Conservation (phyloP, 148 eudicot species). For the Chenopodium quinoa region DNA sequence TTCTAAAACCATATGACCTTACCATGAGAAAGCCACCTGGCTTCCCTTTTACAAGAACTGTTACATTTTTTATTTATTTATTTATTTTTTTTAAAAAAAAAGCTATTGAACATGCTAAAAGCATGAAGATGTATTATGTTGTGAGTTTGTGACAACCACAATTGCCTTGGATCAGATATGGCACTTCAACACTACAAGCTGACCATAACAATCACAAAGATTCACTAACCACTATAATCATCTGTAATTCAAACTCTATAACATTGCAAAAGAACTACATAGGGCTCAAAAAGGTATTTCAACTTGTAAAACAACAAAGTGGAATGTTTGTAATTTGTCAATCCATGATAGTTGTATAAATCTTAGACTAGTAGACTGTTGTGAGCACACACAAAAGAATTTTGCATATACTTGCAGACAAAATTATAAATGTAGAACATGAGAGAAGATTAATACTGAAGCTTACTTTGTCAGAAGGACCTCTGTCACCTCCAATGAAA, state of each 20-base stretch:
- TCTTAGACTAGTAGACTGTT: too few relatives aligned
- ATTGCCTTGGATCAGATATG: too few relatives aligned
- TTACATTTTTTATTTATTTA: too few relatives aligned
- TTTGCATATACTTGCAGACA: background rate
- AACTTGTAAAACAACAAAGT: too few relatives aligned
- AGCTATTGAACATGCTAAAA: too few relatives aligned
- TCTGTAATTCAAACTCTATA: background rate
- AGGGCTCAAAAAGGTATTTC: background rate
- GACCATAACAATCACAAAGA: too few relatives aligned
- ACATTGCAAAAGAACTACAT: too few relatives aligned
- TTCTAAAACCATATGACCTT: background rate
- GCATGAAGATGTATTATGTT: too few relatives aligned
- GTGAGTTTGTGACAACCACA: too few relatives aligned
- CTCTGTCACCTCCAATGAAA: slow-evolving; percentile 27
- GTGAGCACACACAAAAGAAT: background rate
- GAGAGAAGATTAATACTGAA: background rate
- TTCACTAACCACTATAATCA: background rate
- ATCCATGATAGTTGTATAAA: background rate
- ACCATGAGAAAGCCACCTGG: background rate
- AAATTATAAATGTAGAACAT: background rate
- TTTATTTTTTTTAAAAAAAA: too few relatives aligned
- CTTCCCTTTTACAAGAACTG: too few relatives aligned
- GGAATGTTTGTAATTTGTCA: background rate
- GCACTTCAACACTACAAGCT: too few relatives aligned
- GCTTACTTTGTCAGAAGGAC: slow-evolving; percentile 28